A percentile compares a stretch with the other conserved stretches of the same genome.
These are phyloP conservation scores for Fusarium avenaceum DNA, from an alignment of 2,329 filamentous ascomycete genomes.

Conservation along the genomic window DNA sequence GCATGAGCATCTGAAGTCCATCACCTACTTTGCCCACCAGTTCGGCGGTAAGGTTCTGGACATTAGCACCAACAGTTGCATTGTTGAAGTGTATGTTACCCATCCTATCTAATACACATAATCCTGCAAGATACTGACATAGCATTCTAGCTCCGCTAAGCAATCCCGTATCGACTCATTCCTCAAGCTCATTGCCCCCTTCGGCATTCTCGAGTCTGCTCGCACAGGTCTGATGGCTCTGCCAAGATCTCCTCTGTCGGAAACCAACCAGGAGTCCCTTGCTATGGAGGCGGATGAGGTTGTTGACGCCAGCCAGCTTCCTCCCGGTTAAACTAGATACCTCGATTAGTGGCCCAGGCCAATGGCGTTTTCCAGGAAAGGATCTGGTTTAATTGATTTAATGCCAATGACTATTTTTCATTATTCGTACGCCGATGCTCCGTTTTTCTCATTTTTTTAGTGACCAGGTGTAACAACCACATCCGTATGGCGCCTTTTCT, in stretches of 20 bases:
- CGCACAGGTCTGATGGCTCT: constrained; percentile 97
- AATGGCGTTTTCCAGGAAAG: constrained; percentile 49
- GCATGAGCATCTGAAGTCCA: constrained; percentile 95
- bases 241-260: constrained; percentile 89
- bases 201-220: constrained; percentile 96
- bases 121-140: constrained; percentile 43
- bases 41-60: constrained; percentile 98
- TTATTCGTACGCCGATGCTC: constrained; percentile 47
- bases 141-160: constrained; percentile 80
- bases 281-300: constrained; percentile 92
- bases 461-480: constrained; percentile 29
- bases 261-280: constrained; percentile 75
- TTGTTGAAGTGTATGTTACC: constrained; percentile 88
- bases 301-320: constrained; percentile 93
- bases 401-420: constrained; percentile 49
- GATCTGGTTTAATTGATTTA: constrained; percentile 48
- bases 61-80: constrained; percentile 98
- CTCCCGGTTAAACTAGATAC: constrained; percentile 77
- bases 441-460: constrained; percentile 19
- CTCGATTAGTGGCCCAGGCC: constrained; percentile 31
- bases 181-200: constrained; percentile 93
- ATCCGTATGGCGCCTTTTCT: constrained; percentile 1
- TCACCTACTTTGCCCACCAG: constrained; percentile 96
- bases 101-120: background rate
- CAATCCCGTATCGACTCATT: constrained; percentile 95